Evolutionary conservation across 2,329 filamentous ascomycete species (phyloP), one percentile per base, ranked within the genome.

Genomic region (Akanthomyces muscarius): DNA sequence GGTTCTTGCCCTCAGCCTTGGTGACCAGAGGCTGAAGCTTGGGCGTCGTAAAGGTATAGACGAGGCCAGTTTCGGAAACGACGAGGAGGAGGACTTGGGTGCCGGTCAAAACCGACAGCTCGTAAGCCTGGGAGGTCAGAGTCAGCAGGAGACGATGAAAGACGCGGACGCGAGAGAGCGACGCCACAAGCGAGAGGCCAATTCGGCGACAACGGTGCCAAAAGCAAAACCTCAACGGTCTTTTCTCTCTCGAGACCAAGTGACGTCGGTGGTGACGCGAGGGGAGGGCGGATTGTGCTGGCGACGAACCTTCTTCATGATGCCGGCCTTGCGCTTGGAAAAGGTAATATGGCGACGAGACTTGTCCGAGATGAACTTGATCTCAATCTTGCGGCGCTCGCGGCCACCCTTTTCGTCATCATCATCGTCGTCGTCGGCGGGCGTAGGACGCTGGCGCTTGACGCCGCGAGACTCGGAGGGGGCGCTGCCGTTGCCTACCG

Each of bases 351-450:
- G 95, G 67, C 95, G 90, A 81, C 95, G 92, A 81, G 94, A 98
- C 84, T 99, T 99, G 81, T 99, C 95, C 79, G 93, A 94, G 78
- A 99, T 99, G 82, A 99, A 99, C 86, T 99, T 99, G 82, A 99
- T 99, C 80, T 99, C 95, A 73, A 99, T 99, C 89, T 99, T 99
- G 81, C 95, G 89, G 75, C 95, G 89, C 86, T 98, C 95, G 78
- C 95, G 93, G 74, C 92, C 92, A 67, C 92, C 92, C 87, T 98
- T 98, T 78, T 97, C 94, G 71, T 97, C 93, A 71, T 98, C 93
- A 68, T 98, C 95, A 68, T 98, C 94, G 69, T 98, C 95, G 75
- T 98, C 95, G 75, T 98, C 94, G 72, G 88, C 88, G 60, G 88
- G 85, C 70, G 89, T 89, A 67, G 90, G 87, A 74, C 95, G 91